Evolutionary conservation across 169 alveolate species (phyloP).

Genomic region (Eimeria mitis): DNA sequence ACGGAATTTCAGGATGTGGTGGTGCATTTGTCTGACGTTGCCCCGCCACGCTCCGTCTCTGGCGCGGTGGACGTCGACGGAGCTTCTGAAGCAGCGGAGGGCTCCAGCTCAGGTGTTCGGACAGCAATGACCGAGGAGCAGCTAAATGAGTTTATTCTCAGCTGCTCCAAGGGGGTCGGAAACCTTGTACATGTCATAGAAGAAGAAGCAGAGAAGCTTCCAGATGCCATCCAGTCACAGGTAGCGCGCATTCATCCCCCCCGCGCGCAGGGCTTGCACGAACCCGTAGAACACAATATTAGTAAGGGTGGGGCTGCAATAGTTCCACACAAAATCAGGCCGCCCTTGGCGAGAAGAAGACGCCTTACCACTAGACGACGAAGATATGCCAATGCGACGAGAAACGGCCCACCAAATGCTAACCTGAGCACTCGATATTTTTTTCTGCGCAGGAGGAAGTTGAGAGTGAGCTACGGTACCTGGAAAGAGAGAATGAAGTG

Average conservation of each 20-base stretch:
- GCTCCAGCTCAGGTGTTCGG: slow-evolving; percentile 4
- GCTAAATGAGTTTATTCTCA: slow-evolving; percentile 49
- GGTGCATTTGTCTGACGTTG: slow-evolving; percentile 55
- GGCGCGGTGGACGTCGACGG: slow-evolving; percentile 45
- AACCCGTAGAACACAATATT: not conserved
- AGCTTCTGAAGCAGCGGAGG: not conserved
- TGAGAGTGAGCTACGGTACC: slow-evolving; percentile 44
- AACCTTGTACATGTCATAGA: slow-evolving; percentile 63
- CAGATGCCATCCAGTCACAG: slow-evolving; percentile 52
- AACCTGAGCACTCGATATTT: not conserved
- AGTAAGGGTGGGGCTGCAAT: not conserved
- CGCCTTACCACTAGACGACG: no score
- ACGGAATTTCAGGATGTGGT: slow-evolving; percentile 33
- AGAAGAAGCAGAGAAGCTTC: slow-evolving; percentile 66
- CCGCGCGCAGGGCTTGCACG: not conserved
- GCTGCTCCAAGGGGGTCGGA: slow-evolving; percentile 61
- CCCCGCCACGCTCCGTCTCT: slow-evolving; percentile 63
- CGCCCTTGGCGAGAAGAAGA: not conserved
- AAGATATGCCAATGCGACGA: not conserved
- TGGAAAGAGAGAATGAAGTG: slow-evolving; percentile 48
- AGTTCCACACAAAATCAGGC: not conserved
- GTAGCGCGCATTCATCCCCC: not conserved
- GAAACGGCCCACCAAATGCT: not conserved
- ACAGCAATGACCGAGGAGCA: slow-evolving; percentile 46
- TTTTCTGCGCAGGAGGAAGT: slow-evolving; percentile 45